Base-by-base conservation (phyloP, 1,139 yeast species). In the Zygosaccharomyces sapae region DNA sequence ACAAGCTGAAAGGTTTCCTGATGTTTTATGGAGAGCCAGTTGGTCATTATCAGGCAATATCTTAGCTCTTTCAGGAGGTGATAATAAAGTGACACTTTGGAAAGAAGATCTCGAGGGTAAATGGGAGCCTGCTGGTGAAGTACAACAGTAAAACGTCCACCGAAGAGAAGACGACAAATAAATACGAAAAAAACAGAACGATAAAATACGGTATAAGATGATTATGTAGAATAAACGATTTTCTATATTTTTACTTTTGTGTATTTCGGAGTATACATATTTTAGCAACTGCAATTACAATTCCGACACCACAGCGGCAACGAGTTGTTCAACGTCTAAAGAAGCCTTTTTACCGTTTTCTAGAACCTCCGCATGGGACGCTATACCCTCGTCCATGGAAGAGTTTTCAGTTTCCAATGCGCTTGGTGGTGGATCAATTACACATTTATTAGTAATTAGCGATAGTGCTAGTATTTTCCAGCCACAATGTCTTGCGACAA, bases 31-130 rank as follows among this genome's bases (percentile, higher is more conserved):
- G 98, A 83, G 97, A 68, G 95, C 95, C 48, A 85, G 95, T 56
- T 92, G 98, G 98, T 88, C 97, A 18, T 77, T 89, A 58, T 83
- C 95, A 39, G 99, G 99, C 46, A 92, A 92, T 66, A 84, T 94
- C 39, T 78, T 92, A 62, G 99, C 99, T 3, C 88, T 92, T 38
- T 82, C 94, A 46, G 96, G 97, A 34, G 97, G 97, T 46, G 97
- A 92, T 67, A 90, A 90, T 70, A 88, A 86, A 70, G 92, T 92
- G 41, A 88, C 96, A 38, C 77, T 92, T 67, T 94, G 97, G 97
- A 90, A 89, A 72, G 98, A 94, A 71, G 87, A 85, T 65, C 74
- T 90, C 58, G 83, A 83, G 62, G 97, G 97, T 45, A 83, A 83
- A 62, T 92, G 98, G 98, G 97, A 90, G 70, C 76, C 88, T 53